Conservation (phyloP, 176 grass and related monocot genomes). For the Olyra latifolia region DNA sequence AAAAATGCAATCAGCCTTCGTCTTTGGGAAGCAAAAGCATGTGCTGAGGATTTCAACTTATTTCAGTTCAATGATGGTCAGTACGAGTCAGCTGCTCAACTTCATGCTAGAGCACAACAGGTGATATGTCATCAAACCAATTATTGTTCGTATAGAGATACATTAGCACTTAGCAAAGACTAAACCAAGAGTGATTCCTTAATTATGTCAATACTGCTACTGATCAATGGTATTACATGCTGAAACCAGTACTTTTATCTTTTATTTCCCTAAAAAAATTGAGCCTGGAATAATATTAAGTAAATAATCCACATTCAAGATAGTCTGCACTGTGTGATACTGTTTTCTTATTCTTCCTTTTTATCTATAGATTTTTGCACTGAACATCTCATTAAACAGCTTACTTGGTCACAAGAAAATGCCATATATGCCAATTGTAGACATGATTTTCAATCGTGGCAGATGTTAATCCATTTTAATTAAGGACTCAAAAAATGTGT, state of each 20-base stretch:
- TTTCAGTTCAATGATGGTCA: slow-evolving; percentile 95
- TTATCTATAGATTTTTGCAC: not conserved
- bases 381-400: not conserved
- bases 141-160: slow-evolving; percentile 1
- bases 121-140: slow-evolving; percentile 45
- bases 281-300: not conserved
- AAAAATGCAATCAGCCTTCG: slow-evolving; percentile 96
- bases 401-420: not conserved
- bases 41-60: slow-evolving; percentile 84
- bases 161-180: slow-evolving; percentile 11
- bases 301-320: not conserved
- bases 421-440: not conserved
- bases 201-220: slow-evolving; percentile 11
- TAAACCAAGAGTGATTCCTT: slow-evolving; percentile 1
- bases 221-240: not conserved
- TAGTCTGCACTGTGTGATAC: not conserved
- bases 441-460: not conserved
- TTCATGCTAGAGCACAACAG: slow-evolving; percentile 91
- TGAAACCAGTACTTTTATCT: slow-evolving; percentile 25
- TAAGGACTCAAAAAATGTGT: slow-evolving; percentile 3
- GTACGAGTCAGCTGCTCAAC: slow-evolving; percentile 78
- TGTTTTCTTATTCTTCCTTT: not conserved
- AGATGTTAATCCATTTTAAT: slow-evolving; percentile 4
- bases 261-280: not conserved
- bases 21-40: slow-evolving; percentile 93